Percentiles rank a stretch among this genome's conserved stretches.
These are phyloP conservation scores for Aspergillus amoenus DNA, from an alignment of 2,329 filamentous ascomycete species.

Conservation along the genomic window DNA sequence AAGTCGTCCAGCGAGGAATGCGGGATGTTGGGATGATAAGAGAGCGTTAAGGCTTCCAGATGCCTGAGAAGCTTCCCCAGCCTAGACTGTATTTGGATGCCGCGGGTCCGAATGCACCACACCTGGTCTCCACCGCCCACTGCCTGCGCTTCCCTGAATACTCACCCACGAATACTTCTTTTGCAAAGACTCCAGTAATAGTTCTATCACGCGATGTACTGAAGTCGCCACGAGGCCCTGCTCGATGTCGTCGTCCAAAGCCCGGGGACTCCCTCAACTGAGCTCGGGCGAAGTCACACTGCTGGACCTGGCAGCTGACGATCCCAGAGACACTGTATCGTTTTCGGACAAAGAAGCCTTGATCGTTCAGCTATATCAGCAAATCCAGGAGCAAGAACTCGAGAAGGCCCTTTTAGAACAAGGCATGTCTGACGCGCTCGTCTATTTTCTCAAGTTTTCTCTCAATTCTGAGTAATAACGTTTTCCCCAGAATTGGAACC, in stretches of 20 bases:
- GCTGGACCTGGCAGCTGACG: slow-evolving; percentile 45
- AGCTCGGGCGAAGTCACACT: slow-evolving; percentile 35
- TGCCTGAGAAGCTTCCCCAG: slow-evolving; percentile 18
- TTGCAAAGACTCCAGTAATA: not conserved
- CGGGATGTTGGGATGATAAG: slow-evolving; percentile 22
- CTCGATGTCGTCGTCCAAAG: slow-evolving; percentile 37
- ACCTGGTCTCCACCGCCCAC: slow-evolving; percentile 18
- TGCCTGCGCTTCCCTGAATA: not conserved
- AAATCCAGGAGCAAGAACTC: slow-evolving; percentile 67
- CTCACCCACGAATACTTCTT: not conserved
- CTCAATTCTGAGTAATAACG: not conserved
- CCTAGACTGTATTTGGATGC: slow-evolving; percentile 22
- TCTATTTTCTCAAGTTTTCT: not conserved
- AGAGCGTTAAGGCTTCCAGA: slow-evolving; percentile 17
- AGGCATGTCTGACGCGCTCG: slow-evolving; percentile 25
- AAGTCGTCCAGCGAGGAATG: slow-evolving; percentile 18
- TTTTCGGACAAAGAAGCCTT: slow-evolving; percentile 67
- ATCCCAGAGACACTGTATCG: slow-evolving; percentile 49
- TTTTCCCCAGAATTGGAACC: slow-evolving; percentile 32
- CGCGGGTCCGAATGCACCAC: slow-evolving; percentile 18
- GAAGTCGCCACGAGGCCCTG: slow-evolving; percentile 26
- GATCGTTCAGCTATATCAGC: slow-evolving; percentile 69
- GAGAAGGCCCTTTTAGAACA: slow-evolving; percentile 66
- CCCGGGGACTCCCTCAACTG: slow-evolving; percentile 31
- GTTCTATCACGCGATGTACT: slow-evolving; percentile 30